Percentiles rank a stretch among this genome's conserved stretches.
These are phyloP conservation scores for Ophiognomonia clavigignenti-juglandacearum DNA, from an alignment of 2,329 filamentous ascomycete genomes.

Conservation along the genomic window DNA sequence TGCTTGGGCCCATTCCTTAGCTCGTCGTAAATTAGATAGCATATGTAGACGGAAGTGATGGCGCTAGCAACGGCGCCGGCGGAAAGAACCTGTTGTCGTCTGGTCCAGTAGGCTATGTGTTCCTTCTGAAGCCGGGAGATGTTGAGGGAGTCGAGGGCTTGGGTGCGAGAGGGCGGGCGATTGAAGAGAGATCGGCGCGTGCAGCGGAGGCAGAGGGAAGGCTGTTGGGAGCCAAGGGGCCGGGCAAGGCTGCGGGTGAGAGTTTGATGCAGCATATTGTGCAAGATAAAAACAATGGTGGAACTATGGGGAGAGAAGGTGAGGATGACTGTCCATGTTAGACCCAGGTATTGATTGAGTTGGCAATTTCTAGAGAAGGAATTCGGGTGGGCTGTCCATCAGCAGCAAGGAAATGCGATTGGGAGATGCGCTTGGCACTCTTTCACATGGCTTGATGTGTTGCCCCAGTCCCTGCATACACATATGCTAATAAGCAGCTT, in stretches of 20 bases:
- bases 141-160: conserved; percentile 45
- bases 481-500: too few relatives aligned
- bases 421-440: too few relatives aligned
- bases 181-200: conserved; percentile 31
- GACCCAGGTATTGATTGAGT: too few relatives aligned
- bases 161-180: conserved; percentile 21
- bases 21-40: conserved; percentile 44
- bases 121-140: conserved; percentile 42
- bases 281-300: not conserved
- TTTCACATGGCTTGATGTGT: too few relatives aligned
- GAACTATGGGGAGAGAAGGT: not conserved
- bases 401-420: too few relatives aligned
- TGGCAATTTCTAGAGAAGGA: too few relatives aligned
- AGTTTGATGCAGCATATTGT: conserved; percentile 26
- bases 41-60: conserved; percentile 46
- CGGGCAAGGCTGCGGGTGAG: conserved; percentile 22
- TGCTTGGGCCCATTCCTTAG: conserved; percentile 11
- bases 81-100: conserved; percentile 46
- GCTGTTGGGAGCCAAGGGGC: conserved; percentile 6
- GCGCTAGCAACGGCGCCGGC: conserved; percentile 46
- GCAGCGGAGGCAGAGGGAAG: conserved; percentile 7
- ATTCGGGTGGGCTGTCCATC: too few relatives aligned
- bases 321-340: not conserved
- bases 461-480: too few relatives aligned
- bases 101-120: conserved; percentile 44